Base-by-base conservation (phyloP, 2,329 filamentous ascomycete species). In the Lojkania enalia region DNA sequence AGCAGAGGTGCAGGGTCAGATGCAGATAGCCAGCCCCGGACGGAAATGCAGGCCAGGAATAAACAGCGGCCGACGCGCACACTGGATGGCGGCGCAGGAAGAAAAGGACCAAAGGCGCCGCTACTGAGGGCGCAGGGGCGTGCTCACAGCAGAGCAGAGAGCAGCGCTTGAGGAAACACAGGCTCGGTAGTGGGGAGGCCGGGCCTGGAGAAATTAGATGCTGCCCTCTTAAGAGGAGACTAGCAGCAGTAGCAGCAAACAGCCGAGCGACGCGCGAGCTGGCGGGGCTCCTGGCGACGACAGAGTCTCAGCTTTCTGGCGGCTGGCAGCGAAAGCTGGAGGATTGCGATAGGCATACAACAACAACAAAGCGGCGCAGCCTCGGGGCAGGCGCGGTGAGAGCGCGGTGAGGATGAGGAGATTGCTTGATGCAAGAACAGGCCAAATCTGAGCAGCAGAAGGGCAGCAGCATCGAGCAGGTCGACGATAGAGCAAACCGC, bases 171-270 rank as follows among this genome's bases (percentile, higher is more conserved):
- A 33, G 33, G 32, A 21, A 15, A 46, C 20, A 35, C 14, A 42
- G 33, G 29, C 30, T 16, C 20, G 37, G 37, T 51, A 52, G 54
- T 54, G 57, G 51, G 49, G 51, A 50, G 49, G 48, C 33, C 29
- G 46, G 35, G 21, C 31, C 46, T 49, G 43, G 51, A 52, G 59
- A 64, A 61, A 64, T 64, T 62, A 60, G 58, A 61, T 56, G 48
- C 50, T 55, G 55, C 55, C n/a, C n/a, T n/a, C n/a, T n/a, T n/a
- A n/a, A n/a, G n/a, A n/a, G n/a, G n/a, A n/a, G n/a, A n/a, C n/a
- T n/a, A n/a, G n/a, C n/a, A n/a, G n/a, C n/a, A n/a, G n/a, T n/a
- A n/a, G n/a, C n/a, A n/a, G n/a, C n/a, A n/a, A n/a, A n/a, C 52
- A 50, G 16, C 19, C 12, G 20, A 21, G 20, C 35, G 35, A 5